Evolutionary conservation across 2,329 filamentous ascomycete genomes (phyloP), one percentile per base, ranked within the genome.

Genomic region (Sporothrix pseudoabietina): DNA sequence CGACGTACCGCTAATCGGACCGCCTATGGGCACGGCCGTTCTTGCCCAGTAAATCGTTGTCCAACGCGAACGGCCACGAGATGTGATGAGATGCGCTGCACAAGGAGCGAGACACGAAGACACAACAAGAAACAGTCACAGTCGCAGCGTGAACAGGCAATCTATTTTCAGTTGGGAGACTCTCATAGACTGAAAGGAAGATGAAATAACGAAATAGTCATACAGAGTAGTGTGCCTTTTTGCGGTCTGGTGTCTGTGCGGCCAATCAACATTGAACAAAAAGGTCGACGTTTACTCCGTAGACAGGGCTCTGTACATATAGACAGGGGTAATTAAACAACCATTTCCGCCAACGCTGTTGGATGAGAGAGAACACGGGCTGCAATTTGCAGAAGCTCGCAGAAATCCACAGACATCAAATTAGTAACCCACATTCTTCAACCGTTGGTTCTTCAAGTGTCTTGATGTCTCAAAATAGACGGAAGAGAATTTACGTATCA

Each of bases 401-500:
- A 55, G 3, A 54, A 35, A 8, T 35, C 8, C 35, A 35, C 35
- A 35, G 41, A 41, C 35, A 63, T n/a, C 16, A 35, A 41, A 63
- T 63, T 63, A 19, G n/a, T 41, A 59, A 59, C 12, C 8, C 1
- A 32, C 55, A 59, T 59, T 59, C 14, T 59, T 57, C 26, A 26
- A 26, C 26, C 2, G 26, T 26, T 26, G 26, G 2, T 26, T 26
- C 26, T 26, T 26, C 26, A 26, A 26, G 26, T 26, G 26, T 26
- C 26, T 2, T 26, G 26, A 57, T 30, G 35, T 65, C 59, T 41
- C 32, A n/a, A 65, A 65, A 44, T 44, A 44, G 19, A 44, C 55
- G 55, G 55, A 57, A 57, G 55, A 57, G 6, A 57, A 26, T 57
- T 57, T 32, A 32, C 55, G 55, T 10, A 57, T 57, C 55, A 39